Evolutionary conservation across 2,329 filamentous ascomycete genomes (phyloP).

Genomic region (Akanthomyces muscarius): DNA sequence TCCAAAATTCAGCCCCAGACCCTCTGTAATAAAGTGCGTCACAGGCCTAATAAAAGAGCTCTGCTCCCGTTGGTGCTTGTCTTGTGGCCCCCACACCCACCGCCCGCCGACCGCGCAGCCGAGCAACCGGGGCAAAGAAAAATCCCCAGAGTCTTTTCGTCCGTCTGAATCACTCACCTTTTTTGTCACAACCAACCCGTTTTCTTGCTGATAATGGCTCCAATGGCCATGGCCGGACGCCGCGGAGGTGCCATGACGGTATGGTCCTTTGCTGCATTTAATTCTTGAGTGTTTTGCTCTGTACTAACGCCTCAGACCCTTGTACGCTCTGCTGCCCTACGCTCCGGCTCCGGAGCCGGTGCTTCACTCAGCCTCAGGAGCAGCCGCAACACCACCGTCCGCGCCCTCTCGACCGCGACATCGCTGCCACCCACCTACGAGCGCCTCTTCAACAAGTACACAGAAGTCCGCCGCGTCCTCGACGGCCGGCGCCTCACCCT

Average conservation of each 20-base stretch:
- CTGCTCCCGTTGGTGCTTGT: no score
- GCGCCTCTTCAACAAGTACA: slow-evolving; percentile 73
- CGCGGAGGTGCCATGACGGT: slow-evolving; percentile 47
- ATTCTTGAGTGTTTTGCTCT: not conserved
- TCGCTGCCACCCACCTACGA: slow-evolving; percentile 68
- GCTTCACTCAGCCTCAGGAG: slow-evolving; percentile 4
- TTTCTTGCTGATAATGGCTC: slow-evolving; percentile 37
- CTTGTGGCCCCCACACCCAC: not conserved
- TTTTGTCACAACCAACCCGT: not conserved
- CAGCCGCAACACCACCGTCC: slow-evolving; percentile 15
- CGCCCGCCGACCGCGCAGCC: slow-evolving; percentile 12
- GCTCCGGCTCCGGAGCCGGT: slow-evolving; percentile 29
- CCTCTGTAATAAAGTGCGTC: not conserved
- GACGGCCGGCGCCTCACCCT: slow-evolving; percentile 69
- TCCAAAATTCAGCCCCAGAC: slow-evolving; percentile 23
- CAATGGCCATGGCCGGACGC: slow-evolving; percentile 48
- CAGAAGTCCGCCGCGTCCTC: slow-evolving; percentile 70
- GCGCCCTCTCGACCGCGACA: slow-evolving; percentile 37
- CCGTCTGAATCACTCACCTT: slow-evolving; percentile 5
- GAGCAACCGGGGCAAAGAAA: slow-evolving; percentile 20
- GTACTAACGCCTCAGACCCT: slow-evolving; percentile 31
- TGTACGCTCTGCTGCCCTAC: slow-evolving; percentile 30
- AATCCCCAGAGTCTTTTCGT: slow-evolving; percentile 23
- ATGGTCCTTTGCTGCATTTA: slow-evolving; percentile 15
- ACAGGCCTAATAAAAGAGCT: not conserved